Conservation (phyloP, 495 filamentous ascomycete species). For the Haplographium delicatum region DNA sequence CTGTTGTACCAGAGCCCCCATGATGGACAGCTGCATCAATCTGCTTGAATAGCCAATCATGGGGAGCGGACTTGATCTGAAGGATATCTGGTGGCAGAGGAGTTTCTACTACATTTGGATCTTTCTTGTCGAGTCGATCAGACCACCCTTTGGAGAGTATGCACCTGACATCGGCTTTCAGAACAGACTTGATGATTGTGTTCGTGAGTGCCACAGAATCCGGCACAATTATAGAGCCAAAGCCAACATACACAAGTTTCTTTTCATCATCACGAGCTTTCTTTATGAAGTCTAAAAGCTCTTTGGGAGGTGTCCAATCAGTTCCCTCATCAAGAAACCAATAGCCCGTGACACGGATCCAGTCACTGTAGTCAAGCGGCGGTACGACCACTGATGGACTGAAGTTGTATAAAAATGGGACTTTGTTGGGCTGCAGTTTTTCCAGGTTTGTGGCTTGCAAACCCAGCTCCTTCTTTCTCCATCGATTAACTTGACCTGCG, state of each 20-base stretch:
- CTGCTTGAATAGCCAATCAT: slow-evolving; percentile 94
- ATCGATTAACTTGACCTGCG: slow-evolving; percentile 85
- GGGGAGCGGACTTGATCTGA: slow-evolving; percentile 85
- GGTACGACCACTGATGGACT: slow-evolving; percentile 87
- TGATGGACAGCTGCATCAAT: slow-evolving; percentile 95
- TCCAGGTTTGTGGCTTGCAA: slow-evolving; percentile 78
- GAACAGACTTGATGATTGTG: slow-evolving; percentile 83
- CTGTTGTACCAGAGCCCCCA: slow-evolving; percentile 91
- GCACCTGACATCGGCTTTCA: slow-evolving; percentile 89
- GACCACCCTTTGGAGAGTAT: slow-evolving; percentile 99
- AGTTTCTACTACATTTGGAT: slow-evolving; percentile 51
- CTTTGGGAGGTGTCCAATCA: slow-evolving; percentile 58
- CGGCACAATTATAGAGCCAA: slow-evolving; percentile 92
- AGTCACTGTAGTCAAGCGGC: slow-evolving; percentile 93
- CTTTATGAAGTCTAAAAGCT: slow-evolving; percentile 73
- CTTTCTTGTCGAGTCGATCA: slow-evolving; percentile 61
- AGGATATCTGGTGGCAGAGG: slow-evolving; percentile 74
- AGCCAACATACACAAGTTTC: slow-evolving; percentile 94
- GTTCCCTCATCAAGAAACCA: slow-evolving; percentile 89
- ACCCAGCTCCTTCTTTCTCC: slow-evolving; percentile 75
- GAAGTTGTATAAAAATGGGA: slow-evolving; percentile 97
- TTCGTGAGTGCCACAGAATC: slow-evolving; percentile 83
- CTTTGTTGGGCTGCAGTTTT: slow-evolving; percentile 92
- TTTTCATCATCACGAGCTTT: slow-evolving; percentile 75
- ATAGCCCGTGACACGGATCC: slow-evolving; percentile 95